Evolutionary conservation across 345 rosid species (phyloP).

Genomic region (Gossypium anomalum): DNA sequence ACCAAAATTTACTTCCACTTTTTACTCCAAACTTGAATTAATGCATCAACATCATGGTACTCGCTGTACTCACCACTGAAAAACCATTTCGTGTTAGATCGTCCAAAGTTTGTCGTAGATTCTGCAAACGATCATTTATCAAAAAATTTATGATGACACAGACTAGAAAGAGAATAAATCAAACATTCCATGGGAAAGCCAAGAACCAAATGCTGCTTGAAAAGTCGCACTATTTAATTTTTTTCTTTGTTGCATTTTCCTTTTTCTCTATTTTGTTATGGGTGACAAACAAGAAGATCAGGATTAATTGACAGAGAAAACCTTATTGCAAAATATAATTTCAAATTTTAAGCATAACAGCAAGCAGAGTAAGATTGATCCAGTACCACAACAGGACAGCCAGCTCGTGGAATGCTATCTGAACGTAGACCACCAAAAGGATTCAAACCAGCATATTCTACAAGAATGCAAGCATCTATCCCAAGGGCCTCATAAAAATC

Average conservation of each 20-base stretch:
- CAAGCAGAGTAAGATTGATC: slow-evolving; percentile 4
- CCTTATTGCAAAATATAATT: background rate
- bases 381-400: slow-evolving; percentile 90
- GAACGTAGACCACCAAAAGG: slow-evolving; percentile 92
- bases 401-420: slow-evolving; percentile 90
- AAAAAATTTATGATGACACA: background rate
- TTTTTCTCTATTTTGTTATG: background rate
- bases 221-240: background rate
- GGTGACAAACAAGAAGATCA: background rate
- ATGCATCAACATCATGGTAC: background rate
- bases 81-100: slow-evolving; percentile 78
- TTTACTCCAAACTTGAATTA: background rate
- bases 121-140: slow-evolving; percentile 46
- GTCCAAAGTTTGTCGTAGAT: slow-evolving; percentile 96
- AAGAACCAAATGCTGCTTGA: background rate
- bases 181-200: background rate
- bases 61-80: slow-evolving; percentile 71
- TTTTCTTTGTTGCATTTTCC: background rate
- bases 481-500: slow-evolving; percentile 96
- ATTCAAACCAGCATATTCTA: slow-evolving; percentile 94
- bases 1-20: slow-evolving; percentile 4
- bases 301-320: background rate
- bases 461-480: slow-evolving; percentile 93
- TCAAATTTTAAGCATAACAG: background rate
- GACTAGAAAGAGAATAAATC: slow-evolving; percentile 8